Percentiles rank a stretch among this genome's conserved stretches.
Conservation (phyloP, 78 protist genomes). For the Protostelium mycophagum region DNA sequence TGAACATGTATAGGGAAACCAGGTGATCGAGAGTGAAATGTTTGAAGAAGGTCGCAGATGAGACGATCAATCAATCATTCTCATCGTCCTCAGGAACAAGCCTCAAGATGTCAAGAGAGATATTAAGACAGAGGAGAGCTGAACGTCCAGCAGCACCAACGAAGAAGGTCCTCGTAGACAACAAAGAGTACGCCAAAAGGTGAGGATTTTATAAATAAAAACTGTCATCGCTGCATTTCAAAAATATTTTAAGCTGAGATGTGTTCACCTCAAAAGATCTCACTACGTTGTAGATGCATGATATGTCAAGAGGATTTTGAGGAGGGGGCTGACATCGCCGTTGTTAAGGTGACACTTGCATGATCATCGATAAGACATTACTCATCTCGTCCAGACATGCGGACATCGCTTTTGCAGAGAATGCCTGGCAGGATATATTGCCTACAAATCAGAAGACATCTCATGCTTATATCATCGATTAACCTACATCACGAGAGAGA, state of each 20-base stretch:
- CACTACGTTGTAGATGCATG: neutral
- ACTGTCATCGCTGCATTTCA: too few relatives aligned
- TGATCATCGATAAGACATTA: too few relatives aligned
- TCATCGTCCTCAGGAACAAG: too few relatives aligned
- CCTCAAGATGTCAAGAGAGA: neutral
- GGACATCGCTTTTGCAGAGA: neutral
- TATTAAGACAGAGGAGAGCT: neutral
- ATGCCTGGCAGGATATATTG: neutral
- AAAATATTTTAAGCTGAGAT: too few relatives aligned
- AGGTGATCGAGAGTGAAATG: neutral
- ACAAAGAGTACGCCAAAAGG: neutral
- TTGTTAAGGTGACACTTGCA: neutral
- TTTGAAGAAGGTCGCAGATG: neutral
- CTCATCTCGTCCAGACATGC: too few relatives aligned
- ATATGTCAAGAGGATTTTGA: neutral
- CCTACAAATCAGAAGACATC: neutral
- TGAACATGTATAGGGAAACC: neutral
- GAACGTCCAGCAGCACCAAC: neutral
- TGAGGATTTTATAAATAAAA: neutral
- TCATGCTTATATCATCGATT: neutral
- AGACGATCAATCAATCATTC: too few relatives aligned
- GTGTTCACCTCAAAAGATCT: too few relatives aligned
- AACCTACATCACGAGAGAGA: neutral
- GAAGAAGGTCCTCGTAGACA: neutral
- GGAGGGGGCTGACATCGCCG: neutral